Evolutionary conservation across 108 stramenopile species (phyloP).

Genomic region (Skeletonema tropicum): DNA sequence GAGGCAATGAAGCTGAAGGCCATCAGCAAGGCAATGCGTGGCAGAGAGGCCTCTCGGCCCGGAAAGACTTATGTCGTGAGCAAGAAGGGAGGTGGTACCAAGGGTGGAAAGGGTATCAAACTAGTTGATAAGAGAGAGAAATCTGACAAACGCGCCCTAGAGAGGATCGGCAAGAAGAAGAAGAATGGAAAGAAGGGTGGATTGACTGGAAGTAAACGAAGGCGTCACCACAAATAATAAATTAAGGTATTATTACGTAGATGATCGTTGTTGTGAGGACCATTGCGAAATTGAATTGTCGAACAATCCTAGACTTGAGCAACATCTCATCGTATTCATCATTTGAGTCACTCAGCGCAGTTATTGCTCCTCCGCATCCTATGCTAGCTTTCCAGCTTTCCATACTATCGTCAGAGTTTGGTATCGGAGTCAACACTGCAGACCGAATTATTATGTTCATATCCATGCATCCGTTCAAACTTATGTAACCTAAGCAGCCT

Average conservation of each 20-base stretch:
- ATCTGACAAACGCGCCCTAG: conserved; percentile 84
- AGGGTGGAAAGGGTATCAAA: conserved; percentile 91
- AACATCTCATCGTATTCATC: conserved; percentile 96
- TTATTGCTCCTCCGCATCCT: conserved; percentile 96
- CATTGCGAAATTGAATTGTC: conserved; percentile 70
- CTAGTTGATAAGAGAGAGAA: conserved; percentile 97
- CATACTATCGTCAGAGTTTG: conserved; percentile 12
- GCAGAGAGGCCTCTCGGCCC: conserved; percentile 68
- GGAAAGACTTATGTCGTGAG: conserved; percentile 93
- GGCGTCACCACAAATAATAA: conserved; percentile 68
- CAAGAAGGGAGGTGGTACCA: conserved; percentile 71
- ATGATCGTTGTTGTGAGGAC: conserved; percentile 12
- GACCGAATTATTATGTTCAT: conserved; percentile 97
- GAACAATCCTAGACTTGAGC: conserved; percentile 85
- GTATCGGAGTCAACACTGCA: conserved; percentile 76
- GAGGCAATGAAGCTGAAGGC: conserved; percentile 97
- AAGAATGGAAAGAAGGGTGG: conserved; percentile 86
- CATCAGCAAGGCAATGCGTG: conserved; percentile 93
- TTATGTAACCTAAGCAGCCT: conserved; percentile 91
- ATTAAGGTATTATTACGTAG: not conserved
- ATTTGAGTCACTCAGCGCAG: conserved; percentile 84
- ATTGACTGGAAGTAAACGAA: conserved; percentile 74
- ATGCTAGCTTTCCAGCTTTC: conserved; percentile 69
- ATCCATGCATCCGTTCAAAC: conserved; percentile 82
- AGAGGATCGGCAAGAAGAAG: conserved; percentile 78